Evolutionary conservation across 1,284 basidiomycete species (phyloP).

Genomic region (Xerocomus amazonicus): DNA sequence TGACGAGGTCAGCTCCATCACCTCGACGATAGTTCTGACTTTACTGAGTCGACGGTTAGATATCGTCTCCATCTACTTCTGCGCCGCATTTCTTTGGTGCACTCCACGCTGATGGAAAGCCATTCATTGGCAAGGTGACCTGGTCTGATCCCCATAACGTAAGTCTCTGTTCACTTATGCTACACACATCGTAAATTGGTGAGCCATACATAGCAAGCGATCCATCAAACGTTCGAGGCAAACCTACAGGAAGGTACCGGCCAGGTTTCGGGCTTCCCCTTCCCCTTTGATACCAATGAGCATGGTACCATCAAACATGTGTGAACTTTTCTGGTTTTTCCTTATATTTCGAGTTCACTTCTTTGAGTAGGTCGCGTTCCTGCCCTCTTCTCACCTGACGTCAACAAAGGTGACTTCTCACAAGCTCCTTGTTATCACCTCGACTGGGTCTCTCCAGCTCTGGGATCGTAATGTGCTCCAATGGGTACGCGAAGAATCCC

Average conservation of each 20-base stretch:
- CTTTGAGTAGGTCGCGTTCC: constrained; percentile 50
- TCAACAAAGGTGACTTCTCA: constrained; percentile 35
- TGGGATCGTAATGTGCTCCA: constrained; percentile 61
- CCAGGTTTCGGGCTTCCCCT: constrained; percentile 57
- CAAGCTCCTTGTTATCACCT: constrained; percentile 65
- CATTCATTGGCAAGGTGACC: constrained; percentile 68
- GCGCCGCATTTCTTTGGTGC: constrained; percentile 61
- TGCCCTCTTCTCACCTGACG: constrained; percentile 37
- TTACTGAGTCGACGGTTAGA: constrained; percentile 27
- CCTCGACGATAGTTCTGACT: neutral
- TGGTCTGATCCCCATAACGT: constrained; percentile 66
- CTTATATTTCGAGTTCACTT: neutral
- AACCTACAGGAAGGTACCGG: constrained; percentile 55
- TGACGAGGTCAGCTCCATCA: constrained; percentile 45
- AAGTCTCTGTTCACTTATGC: constrained; percentile 26
- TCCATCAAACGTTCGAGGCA: constrained; percentile 58
- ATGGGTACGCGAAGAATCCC: constrained; percentile 84
- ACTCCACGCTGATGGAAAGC: constrained; percentile 51
- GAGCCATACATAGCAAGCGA: constrained; percentile 38
- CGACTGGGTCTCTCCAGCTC: constrained; percentile 76
- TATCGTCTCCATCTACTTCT: constrained; percentile 38
- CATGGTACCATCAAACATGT: constrained; percentile 77
- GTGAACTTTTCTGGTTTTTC: constrained; percentile 24
- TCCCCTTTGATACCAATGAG: constrained; percentile 67
- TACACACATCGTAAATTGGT: neutral